Base-by-base conservation (phyloP, 805 yeast species). In the Komagataella kurtzmanii region DNA sequence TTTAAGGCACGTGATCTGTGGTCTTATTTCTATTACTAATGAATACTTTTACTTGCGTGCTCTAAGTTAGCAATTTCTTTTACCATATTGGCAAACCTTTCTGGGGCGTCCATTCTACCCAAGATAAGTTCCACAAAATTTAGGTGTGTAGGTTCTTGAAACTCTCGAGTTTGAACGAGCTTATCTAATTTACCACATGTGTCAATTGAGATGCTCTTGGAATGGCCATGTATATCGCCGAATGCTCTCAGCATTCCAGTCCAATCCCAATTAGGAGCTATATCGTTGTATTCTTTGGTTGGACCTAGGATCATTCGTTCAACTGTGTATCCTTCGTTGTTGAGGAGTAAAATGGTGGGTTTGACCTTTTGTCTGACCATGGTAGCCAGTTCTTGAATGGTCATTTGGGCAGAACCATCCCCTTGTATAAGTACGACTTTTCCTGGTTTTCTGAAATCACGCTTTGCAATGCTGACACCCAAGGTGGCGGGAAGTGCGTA, bases 361-460 rank as follows among this genome's bases (percentile, higher is more conserved):
- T 76, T 77, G 46, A 84, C 71, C 17, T 73, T 70, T 55, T 76
- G 70, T 55, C 87, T 76, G 45, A 85, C 64, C 60, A 77, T 79
- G 2, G 87, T 74, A 0, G 88, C 78, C 49, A 83, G 65, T 62
- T 90, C 97, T 72, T 90, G 96, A 52, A 85, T 73, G 3, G 97
- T 88, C 96, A 90, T 86, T 70, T 88, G 96, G 2, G 96, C 91
- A 2, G 96, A 83, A 1, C 97, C 97, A 64, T 90, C 97, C 52
- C 97, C 97, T 70, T 86, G 89, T 17, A 88, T 68, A 21, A 89
- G 70, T 18, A 88, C 71, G 48, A 89, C 72, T 59, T 95, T 76
- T 36, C 81, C 75, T 2, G 59, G 50, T 45, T 59, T 59, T 10
- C 58, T 61, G 49, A 73, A 57, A 59, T 85, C 95, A 50, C 74